phyloP scores from a whole-genome alignment of 345 rosid genomes.

The Eucalyptus erythrocorys region DNA sequence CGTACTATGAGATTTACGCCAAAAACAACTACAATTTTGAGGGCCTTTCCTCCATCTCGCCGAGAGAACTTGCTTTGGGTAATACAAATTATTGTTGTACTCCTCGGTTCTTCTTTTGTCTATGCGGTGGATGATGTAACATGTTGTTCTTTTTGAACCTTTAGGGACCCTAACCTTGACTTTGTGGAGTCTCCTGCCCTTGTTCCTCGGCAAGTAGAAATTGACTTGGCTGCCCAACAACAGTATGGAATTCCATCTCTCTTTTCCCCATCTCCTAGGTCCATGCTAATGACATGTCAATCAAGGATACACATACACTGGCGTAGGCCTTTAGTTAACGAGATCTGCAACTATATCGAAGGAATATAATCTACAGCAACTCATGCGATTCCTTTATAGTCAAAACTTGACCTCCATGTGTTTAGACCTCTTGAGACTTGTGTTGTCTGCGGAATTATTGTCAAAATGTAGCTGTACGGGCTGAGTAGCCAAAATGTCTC shows the following conservation, averaged over 20 bases:
- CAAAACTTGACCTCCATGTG: too few relatives aligned
- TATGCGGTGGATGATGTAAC: neutral
- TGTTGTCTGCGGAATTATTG: too few relatives aligned
- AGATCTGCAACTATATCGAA: too few relatives aligned
- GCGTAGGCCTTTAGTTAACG: too few relatives aligned
- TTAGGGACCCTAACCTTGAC: slow-evolving; percentile 73
- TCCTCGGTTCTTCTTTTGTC: neutral
- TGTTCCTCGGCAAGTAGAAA: slow-evolving; percentile 83
- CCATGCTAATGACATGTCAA: too few relatives aligned
- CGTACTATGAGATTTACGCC: slow-evolving; percentile 87
- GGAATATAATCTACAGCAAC: too few relatives aligned
- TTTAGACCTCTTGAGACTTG: too few relatives aligned
- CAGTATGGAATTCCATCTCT: slow-evolving; percentile 35
- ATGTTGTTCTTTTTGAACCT: neutral
- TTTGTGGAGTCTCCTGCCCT: slow-evolving; percentile 93
- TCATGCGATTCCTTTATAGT: too few relatives aligned
- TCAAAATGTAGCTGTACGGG: too few relatives aligned
- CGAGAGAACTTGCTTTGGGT: slow-evolving; percentile 84
- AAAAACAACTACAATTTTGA: slow-evolving; percentile 90
- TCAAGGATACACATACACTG: too few relatives aligned
- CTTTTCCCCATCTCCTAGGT: too few relatives aligned
- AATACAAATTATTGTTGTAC: neutral
- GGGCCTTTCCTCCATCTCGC: slow-evolving; percentile 89
- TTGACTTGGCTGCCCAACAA: slow-evolving; percentile 73
- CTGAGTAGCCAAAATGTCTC: neutral